Conservation (phyloP, 2,329 filamentous ascomycete species). For the Beauveria brongniartii region DNA sequence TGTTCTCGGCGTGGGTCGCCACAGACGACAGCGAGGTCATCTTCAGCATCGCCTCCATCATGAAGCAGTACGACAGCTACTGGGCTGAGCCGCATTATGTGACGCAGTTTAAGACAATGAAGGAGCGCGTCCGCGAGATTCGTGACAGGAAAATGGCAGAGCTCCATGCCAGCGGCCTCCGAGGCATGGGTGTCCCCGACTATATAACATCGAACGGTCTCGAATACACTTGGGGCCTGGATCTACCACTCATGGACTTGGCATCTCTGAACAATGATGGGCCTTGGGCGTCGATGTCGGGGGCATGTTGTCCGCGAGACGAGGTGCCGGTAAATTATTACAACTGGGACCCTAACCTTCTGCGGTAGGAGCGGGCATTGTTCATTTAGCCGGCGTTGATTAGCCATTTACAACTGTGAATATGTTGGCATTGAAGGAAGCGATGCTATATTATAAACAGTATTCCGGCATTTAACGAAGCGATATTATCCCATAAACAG, state of each 20-base stretch:
- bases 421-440: background rate
- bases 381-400: background rate
- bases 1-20: slow-evolving; percentile 20
- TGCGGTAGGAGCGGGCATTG: background rate
- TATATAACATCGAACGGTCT: background rate
- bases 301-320: background rate
- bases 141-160: background rate
- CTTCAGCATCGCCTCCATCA: slow-evolving; percentile 5
- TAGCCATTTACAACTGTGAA: background rate
- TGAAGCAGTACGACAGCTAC: slow-evolving; percentile 17
- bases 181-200: background rate
- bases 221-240: background rate
- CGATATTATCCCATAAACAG: background rate
- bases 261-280: background rate
- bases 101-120: background rate
- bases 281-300: background rate
- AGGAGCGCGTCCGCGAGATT: slow-evolving; percentile 2
- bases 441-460: background rate
- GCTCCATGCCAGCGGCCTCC: background rate
- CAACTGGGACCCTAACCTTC: background rate
- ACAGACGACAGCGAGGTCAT: slow-evolving; percentile 21
- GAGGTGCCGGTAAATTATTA: background rate
- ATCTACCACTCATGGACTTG: background rate
- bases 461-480: no score
- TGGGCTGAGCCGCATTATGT: slow-evolving; percentile 13